These are phyloP conservation scores for Oryza punctata DNA, from an alignment of 176 grass and related monocot genomes.

Conservation along the genomic window DNA sequence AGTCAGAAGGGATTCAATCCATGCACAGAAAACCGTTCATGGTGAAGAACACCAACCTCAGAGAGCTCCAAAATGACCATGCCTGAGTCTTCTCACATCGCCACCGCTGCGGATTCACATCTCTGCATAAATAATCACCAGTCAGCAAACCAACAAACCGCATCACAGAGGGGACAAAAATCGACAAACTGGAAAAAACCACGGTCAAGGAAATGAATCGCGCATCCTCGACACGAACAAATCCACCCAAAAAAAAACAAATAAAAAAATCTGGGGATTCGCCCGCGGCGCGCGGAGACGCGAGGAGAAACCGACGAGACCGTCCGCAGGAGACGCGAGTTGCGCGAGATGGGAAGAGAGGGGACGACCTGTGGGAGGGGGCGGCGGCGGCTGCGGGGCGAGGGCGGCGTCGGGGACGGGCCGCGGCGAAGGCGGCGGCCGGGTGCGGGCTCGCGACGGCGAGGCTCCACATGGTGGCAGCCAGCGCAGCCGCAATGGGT, in stretches of 20 bases:
- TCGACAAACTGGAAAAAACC: not conserved
- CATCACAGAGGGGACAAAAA: not conserved
- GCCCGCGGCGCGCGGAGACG: not conserved
- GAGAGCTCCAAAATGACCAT: not conserved
- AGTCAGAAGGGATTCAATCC: not conserved
- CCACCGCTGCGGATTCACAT: not conserved
- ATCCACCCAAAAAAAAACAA: not conserved
- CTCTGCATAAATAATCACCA: not conserved
- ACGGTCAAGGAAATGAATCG: not conserved
- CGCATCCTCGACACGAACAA: not conserved
- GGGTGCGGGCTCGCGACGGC: slow-evolving; percentile 8
- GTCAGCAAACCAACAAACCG: not conserved
- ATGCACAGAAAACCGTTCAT: not conserved
- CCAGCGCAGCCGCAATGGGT: not conserved
- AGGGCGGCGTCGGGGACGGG: not conserved
- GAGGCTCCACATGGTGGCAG: slow-evolving; percentile 30
- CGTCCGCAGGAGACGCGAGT: too few relatives aligned
- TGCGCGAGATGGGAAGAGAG: not conserved
- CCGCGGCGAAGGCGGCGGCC: slow-evolving; percentile 23
- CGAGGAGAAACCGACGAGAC: not conserved
- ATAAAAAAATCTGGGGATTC: not conserved
- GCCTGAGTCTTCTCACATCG: not conserved
- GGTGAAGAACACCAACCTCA: slow-evolving; percentile 7
- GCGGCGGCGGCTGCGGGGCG: not conserved
- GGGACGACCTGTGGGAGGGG: not conserved